Conservation (phyloP, 108 stramenopile genomes). For the Ochromonas danica region DNA sequence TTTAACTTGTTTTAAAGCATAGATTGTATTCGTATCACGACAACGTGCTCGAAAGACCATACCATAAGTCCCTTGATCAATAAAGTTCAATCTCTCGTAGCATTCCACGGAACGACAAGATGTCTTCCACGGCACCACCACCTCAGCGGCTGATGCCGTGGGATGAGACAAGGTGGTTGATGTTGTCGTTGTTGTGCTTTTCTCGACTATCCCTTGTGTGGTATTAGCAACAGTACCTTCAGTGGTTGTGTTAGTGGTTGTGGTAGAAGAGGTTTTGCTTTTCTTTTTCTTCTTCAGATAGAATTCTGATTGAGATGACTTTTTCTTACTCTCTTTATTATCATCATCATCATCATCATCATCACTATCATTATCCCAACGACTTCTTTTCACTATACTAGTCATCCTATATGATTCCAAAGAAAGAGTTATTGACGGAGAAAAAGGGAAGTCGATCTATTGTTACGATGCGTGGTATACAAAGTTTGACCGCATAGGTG, state of each 20-base stretch:
- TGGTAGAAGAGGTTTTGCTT: too few relatives aligned
- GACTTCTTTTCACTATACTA: neutral
- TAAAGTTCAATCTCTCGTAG: constrained; percentile 47
- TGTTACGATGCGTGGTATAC: too few relatives aligned
- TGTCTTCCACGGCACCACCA: too few relatives aligned
- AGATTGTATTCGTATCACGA: constrained; percentile 44
- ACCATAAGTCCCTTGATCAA: constrained; percentile 57
- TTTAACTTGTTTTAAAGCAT: constrained; percentile 57
- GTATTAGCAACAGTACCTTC: too few relatives aligned
- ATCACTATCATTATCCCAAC: neutral
- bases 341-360: neutral
- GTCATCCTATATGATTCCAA: neutral
- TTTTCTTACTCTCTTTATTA: neutral
- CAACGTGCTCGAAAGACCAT: constrained; percentile 49
- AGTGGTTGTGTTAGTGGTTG: too few relatives aligned
- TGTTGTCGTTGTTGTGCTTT: too few relatives aligned
- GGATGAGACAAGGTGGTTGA: too few relatives aligned
- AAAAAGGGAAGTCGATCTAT: too few relatives aligned
- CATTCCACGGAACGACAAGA: constrained; percentile 37
- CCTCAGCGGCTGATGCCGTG: too few relatives aligned
- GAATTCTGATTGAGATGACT: neutral
- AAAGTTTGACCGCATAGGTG: too few relatives aligned
- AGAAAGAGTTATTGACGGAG: neutral
- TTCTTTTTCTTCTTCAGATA: neutral
- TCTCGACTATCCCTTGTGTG: too few relatives aligned